Base-by-base conservation (phyloP, 116 monocot species). In the Dioscorea cayenensis region DNA sequence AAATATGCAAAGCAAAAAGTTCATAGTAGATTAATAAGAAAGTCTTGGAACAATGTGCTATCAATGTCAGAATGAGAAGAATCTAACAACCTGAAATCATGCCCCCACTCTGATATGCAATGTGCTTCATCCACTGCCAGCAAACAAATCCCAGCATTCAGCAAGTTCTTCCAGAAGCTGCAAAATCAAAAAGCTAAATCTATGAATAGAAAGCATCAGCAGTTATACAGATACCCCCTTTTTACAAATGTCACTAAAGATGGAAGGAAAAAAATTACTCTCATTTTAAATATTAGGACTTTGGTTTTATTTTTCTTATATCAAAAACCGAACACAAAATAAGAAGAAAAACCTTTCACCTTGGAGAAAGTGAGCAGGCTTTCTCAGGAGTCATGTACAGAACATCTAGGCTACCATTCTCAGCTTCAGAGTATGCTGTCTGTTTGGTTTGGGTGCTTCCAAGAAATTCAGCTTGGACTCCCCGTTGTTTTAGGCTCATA, bases 21-120 rank as follows among this genome's bases (percentile, higher is more conserved):
- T 43, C 43, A 43, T 43, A 43, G 7, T 43, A 6, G 8, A 43
- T 43, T 43, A 43, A 43, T 12, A 43, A 43, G 3, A 43, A 43
- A 43, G 11, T 12, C 43, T 10, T 43, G 12, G 43, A 43, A 12
- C 7, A 43, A 43, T 43, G 8, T 43, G 43, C 12, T 9, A 43
- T 43, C 43, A 62, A 27, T 0, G 21, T 37, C 18, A 2, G 20
- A 35, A 71, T 20, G 36, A 61, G 20, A 20, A 37, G n/a, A 60
- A 21, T 51, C 55, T 55, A 70, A 65, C 16, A 72, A 97, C 96
- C 96, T 92, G 84, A 97, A 97, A 82, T 92, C 90, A 84, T 97
- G 96, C n/a, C 93, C 96, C 96, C 96, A 92, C 66, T 97, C 97
- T 69, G 97, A 97, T 82, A 92, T 97, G 75, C 97, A 97, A 68